phyloP scores from a whole-genome alignment of 2,329 filamentous ascomycete genomes.

The Blastomyces parvus region DNA sequence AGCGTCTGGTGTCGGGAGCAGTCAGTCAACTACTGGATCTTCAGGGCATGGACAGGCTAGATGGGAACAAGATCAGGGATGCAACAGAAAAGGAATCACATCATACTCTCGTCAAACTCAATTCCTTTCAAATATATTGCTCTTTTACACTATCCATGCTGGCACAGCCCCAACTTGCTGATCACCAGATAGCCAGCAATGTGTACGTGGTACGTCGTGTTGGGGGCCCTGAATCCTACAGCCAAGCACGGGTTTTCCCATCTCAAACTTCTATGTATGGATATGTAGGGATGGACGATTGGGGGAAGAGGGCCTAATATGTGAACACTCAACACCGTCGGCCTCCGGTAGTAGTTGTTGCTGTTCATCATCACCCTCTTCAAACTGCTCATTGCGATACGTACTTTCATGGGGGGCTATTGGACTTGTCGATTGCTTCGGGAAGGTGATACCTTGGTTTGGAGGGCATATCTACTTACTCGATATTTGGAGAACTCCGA shows the following conservation, averaged over 20 bases:
- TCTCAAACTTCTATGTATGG: background rate
- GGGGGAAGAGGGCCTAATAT: background rate
- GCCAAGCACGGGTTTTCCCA: background rate
- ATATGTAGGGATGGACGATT: background rate
- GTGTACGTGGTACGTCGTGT: background rate
- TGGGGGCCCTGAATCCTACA: background rate
- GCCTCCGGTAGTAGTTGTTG: background rate
- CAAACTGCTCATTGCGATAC: background rate
- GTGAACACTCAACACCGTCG: background rate
- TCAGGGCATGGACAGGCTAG: constrained; percentile 20
- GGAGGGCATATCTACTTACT: background rate
- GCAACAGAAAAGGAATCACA: background rate
- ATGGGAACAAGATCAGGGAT: background rate
- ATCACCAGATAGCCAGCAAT: background rate
- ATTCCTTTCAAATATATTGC: background rate
- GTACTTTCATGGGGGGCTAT: background rate
- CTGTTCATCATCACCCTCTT: background rate
- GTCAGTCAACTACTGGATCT: constrained; percentile 34
- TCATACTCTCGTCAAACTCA: background rate
- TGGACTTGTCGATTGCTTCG: background rate
- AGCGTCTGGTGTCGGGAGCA: constrained; percentile 64
- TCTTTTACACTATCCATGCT: background rate
- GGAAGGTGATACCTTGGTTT: background rate
- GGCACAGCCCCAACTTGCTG: background rate
- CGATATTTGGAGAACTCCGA: background rate